phyloP scores from a whole-genome alignment of 2,329 filamentous ascomycete genomes.

The Stachybotrys echinatus region DNA sequence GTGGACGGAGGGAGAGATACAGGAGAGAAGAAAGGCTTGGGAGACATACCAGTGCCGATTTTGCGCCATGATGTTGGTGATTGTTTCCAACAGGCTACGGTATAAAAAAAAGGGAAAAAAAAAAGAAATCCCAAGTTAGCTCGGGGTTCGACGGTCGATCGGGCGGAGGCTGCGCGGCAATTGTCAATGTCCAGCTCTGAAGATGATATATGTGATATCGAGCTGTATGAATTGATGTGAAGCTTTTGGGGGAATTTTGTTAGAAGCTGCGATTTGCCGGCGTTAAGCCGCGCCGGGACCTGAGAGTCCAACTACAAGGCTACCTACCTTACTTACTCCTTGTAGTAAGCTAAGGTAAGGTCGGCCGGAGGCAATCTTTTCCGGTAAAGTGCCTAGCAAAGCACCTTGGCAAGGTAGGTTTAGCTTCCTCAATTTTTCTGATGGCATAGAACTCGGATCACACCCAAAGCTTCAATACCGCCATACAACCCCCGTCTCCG shows the following conservation, averaged over 20 bases:
- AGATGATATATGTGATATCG: no score
- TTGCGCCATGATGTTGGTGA: slow-evolving; percentile 57
- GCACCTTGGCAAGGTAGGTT: neutral
- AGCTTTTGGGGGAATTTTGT: neutral
- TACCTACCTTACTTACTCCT: no score
- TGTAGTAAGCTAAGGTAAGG: neutral
- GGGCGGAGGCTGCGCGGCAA: no score
- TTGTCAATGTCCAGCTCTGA: no score
- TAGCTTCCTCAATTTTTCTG: neutral
- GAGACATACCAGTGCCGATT: slow-evolving; percentile 64
- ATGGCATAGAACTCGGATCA: neutral
- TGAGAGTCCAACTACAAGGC: no score
- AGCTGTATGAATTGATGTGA: no score
- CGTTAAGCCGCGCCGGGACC: slow-evolving; percentile 25
- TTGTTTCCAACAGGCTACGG: no score
- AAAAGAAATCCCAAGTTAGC: no score
- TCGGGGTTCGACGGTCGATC: no score
- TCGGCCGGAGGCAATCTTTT: slow-evolving; percentile 16
- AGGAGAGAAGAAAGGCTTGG: neutral
- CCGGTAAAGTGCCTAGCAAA: slow-evolving; percentile 1
- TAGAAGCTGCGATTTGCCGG: slow-evolving; percentile 15
- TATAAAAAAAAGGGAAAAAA: no score
- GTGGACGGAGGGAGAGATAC: slow-evolving; percentile 7
- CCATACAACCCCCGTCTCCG: neutral
- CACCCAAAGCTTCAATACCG: neutral